phyloP scores from a whole-genome alignment of 441 rosid species.

The Daphne laureola region DNA sequence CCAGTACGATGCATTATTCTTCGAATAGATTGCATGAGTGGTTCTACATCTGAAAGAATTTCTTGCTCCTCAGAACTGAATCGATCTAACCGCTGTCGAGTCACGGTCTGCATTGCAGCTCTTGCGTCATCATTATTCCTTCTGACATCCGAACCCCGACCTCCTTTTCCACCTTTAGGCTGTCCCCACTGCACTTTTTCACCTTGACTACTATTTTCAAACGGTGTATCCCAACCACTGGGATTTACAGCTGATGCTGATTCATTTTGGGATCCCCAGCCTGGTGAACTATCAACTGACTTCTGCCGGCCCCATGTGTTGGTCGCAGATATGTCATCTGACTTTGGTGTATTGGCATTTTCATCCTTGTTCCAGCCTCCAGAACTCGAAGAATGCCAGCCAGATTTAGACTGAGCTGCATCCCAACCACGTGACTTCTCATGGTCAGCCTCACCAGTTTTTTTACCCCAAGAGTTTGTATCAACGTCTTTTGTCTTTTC shows the following conservation, averaged over 20 bases:
- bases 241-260: not conserved
- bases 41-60: conserved; percentile 53
- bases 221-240: too few species aligned
- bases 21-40: conserved; percentile 49
- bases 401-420: too few species aligned
- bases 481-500: too few species aligned
- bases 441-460: too few species aligned
- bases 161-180: conserved; percentile 24
- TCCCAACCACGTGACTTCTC: too few species aligned
- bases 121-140: conserved; percentile 22
- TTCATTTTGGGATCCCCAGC: conserved; percentile 10
- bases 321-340: too few species aligned
- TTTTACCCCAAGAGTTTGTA: too few species aligned
- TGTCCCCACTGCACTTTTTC: conserved; percentile 32
- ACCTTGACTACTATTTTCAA: conserved; percentile 18
- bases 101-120: conserved; percentile 36
- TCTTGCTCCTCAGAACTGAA: conserved; percentile 76
- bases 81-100: conserved; percentile 59
- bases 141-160: conserved; percentile 36
- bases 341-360: not conserved
- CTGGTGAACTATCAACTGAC: not conserved
- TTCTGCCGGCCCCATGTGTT: conserved; percentile 4
- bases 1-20: conserved; percentile 53
- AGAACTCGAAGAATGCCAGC: conserved; percentile 1
- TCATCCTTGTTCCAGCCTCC: conserved; percentile 6